These are phyloP conservation scores for Stromatinia cepivora DNA, from an alignment of 2,329 filamentous ascomycete species.

Conservation along the genomic window DNA sequence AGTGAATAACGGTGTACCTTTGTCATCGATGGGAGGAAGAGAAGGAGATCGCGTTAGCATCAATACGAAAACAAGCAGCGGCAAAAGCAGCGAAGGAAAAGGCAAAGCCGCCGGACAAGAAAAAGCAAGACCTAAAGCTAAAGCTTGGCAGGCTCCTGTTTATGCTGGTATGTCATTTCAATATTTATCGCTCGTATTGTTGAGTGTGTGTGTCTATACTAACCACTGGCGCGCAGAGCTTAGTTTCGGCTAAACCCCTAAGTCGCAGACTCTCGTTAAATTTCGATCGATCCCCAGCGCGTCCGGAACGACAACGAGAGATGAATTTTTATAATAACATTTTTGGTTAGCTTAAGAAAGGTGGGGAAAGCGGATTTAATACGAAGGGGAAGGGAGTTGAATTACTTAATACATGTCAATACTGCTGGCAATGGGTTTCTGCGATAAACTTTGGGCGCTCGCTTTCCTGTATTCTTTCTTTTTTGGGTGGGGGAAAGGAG, in stretches of 20 bases:
- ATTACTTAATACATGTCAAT: neutral
- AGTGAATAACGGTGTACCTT: slow-evolving; percentile 21
- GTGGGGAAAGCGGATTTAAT: neutral
- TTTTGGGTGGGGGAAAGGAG: no score
- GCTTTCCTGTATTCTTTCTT: neutral
- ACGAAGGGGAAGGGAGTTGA: neutral
- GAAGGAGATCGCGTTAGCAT: slow-evolving; percentile 32
- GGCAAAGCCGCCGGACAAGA: slow-evolving; percentile 35
- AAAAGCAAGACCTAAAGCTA: slow-evolving; percentile 42
- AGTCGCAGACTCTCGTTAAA: neutral
- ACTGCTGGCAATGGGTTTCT: neutral
- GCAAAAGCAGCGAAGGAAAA: slow-evolving; percentile 33
- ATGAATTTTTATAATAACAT: neutral
- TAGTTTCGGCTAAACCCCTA: slow-evolving; percentile 13
- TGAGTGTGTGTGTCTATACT: neutral
- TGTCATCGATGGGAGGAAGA: slow-evolving; percentile 16
- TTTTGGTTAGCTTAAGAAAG: neutral
- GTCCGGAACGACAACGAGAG: neutral
- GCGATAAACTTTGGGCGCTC: neutral
- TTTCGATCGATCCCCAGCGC: neutral
- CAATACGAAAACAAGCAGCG: slow-evolving; percentile 33
- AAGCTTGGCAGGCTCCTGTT: slow-evolving; percentile 46
- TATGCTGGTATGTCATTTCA: slow-evolving; percentile 43
- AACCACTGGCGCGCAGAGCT: slow-evolving; percentile 10
- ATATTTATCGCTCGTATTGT: no score